These are phyloP conservation scores for Pseudogymnoascus sp. DNA, from an alignment of 2,329 filamentous ascomycete species.

Conservation along the genomic window DNA sequence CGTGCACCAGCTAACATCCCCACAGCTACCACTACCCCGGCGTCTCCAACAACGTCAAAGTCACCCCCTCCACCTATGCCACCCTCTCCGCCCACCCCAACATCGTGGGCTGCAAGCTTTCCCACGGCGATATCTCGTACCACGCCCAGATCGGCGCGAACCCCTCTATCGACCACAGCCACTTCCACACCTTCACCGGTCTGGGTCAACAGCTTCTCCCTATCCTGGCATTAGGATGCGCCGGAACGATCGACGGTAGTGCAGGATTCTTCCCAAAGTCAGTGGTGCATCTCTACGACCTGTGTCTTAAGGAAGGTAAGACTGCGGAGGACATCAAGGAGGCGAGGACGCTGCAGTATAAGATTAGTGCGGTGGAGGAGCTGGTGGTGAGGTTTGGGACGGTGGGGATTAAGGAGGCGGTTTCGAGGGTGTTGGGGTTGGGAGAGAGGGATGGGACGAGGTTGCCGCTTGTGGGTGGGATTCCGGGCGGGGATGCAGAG, in stretches of 20 bases:
- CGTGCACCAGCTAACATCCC: neutral
- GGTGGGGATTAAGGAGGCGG: constrained; percentile 57
- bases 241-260: constrained; percentile 57
- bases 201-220: constrained; percentile 58
- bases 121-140: constrained; percentile 57
- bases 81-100: constrained; percentile 52
- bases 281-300: constrained; percentile 47
- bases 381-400: constrained; percentile 51
- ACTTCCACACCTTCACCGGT: constrained; percentile 55
- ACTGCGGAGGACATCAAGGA: constrained; percentile 37
- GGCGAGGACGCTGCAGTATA: constrained; percentile 49
- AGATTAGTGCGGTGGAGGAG: constrained; percentile 52
- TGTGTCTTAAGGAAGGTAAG: constrained; percentile 31
- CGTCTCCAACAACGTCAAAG: constrained; percentile 55
- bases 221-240: constrained; percentile 52
- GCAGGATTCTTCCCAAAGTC: constrained; percentile 57
- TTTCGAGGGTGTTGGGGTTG: constrained; percentile 48
- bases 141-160: constrained; percentile 52
- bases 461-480: constrained; percentile 48
- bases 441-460: constrained; percentile 51
- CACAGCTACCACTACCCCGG: constrained; percentile 48
- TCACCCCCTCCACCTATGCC: constrained; percentile 48
- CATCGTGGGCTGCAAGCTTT: constrained; percentile 62
- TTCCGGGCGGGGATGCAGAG: constrained; percentile 41
- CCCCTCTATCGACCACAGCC: constrained; percentile 47